A percentile compares a stretch with the other conserved stretches of the same genome.
Conservation (phyloP, 2,329 filamentous ascomycete species). For the Kalmusia sp. region DNA sequence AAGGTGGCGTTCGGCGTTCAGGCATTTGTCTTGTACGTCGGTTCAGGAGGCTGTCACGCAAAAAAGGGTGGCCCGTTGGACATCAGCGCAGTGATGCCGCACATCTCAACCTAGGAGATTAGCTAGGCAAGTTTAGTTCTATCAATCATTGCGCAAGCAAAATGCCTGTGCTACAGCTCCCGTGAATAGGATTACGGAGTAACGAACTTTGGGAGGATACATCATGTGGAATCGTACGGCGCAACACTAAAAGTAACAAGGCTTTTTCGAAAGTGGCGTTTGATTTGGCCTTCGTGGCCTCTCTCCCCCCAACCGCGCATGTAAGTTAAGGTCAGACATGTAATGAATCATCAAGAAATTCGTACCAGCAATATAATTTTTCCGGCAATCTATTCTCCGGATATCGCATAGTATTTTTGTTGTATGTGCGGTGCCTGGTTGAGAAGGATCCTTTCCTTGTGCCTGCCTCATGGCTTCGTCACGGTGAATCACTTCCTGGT, state of each 20-base stretch:
- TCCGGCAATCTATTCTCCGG: too few species aligned
- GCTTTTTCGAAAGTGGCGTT: not conserved
- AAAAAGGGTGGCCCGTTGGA: not conserved
- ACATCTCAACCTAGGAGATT: not conserved
- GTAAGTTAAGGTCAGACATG: not conserved
- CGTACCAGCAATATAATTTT: too few species aligned
- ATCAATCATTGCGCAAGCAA: not conserved
- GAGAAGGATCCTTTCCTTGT: too few species aligned
- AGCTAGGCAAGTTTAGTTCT: not conserved
- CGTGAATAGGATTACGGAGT: not conserved
- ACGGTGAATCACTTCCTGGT: not conserved
- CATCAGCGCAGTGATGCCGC: not conserved
- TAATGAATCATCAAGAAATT: too few species aligned
- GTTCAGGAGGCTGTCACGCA: not conserved
- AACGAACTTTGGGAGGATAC: not conserved
- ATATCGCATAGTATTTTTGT: too few species aligned
- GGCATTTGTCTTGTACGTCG: not conserved
- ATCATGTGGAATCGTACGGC: not conserved
- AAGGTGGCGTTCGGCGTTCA: not conserved
- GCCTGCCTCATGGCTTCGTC: not conserved
- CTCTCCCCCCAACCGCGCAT: not conserved
- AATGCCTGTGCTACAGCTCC: not conserved
- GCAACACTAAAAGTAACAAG: not conserved
- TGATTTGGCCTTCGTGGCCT: not conserved
- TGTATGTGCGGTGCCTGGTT: too few species aligned